phyloP scores from a whole-genome alignment of 495 filamentous ascomycete genomes.

The Neurospora discreta region DNA sequence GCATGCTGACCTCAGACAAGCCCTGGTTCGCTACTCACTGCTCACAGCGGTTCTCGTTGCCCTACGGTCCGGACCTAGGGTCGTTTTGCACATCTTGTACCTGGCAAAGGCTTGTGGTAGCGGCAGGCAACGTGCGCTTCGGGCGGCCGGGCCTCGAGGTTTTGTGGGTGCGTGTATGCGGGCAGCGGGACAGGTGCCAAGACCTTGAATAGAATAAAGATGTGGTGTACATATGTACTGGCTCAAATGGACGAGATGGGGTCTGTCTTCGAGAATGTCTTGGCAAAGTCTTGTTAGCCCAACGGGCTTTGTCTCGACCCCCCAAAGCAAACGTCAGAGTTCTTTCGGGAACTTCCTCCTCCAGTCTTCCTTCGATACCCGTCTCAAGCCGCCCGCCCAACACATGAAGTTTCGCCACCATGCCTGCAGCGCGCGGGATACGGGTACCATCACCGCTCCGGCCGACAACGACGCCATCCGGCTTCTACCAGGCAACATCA shows the following conservation, averaged over 20 bases:
- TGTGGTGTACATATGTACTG: too few species aligned
- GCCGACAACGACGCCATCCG: not conserved
- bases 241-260: not conserved
- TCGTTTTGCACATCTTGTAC: not conserved
- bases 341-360: not conserved
- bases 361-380: not conserved
- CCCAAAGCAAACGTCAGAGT: not conserved
- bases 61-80: not conserved
- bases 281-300: not conserved
- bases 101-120: not conserved
- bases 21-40: not conserved
- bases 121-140: not conserved
- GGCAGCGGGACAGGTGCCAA: not conserved
- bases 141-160: not conserved
- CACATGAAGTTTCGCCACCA: not conserved
- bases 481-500: not conserved
- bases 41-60: not conserved
- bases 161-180: not conserved
- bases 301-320: not conserved
- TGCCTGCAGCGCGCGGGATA: not conserved
- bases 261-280: not conserved
- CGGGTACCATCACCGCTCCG: not conserved
- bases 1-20: not conserved
- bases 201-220: not conserved
- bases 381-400: not conserved